Base-by-base conservation (phyloP, 2,329 filamentous ascomycete genomes). In the Emergomyces pasteurianus region DNA sequence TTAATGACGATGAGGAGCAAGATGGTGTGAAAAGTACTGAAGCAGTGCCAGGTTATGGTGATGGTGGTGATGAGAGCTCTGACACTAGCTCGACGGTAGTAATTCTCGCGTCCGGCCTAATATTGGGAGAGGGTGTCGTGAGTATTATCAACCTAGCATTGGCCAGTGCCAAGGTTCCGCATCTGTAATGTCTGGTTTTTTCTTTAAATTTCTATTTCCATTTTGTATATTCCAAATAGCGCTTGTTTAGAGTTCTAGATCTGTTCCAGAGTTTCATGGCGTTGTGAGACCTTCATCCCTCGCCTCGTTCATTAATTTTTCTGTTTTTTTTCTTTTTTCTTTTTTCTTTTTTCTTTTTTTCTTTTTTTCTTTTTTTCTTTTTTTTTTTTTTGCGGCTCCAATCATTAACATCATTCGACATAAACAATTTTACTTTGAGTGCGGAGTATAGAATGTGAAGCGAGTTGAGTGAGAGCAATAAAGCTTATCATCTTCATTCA, bases 71-170 rank as follows among this genome's bases (percentile, higher is more conserved):
- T 21, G 65, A 66, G 14, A 61, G 62, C 14, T 58, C 63, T 8
- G 65, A 67, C n/a, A 70, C 1, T n/a, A 18, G 34, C 31, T 76
- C 92, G 4, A 87, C 86, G 0, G 82, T 97, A 59, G 91, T 97
- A 66, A 87, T 97, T n/a, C 77, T 97, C 46, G 92, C 94, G 0
- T 86, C 83, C 61, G 94, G 94, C 0, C 84, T 97, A 63, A 96
- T 99, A 65, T 79, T 99, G 8, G 91, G 92, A 0, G 92, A 97
- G 73, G 92, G 92, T 0, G 84, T 97, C 65, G 78, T 96, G 65
- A 96, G 92, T 70, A 96, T 99, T 68, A 81, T 94, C 31, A 97
- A 96, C 71, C 75, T 99, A 60, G 76, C 88, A 9, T 77, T 99
- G 69, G 90, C 95, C 60, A 92, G 88, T 72, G 78, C 86, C 10